Conservation (phyloP, 371 early-diverging fungal species). For the Circinella umbellata region DNA sequence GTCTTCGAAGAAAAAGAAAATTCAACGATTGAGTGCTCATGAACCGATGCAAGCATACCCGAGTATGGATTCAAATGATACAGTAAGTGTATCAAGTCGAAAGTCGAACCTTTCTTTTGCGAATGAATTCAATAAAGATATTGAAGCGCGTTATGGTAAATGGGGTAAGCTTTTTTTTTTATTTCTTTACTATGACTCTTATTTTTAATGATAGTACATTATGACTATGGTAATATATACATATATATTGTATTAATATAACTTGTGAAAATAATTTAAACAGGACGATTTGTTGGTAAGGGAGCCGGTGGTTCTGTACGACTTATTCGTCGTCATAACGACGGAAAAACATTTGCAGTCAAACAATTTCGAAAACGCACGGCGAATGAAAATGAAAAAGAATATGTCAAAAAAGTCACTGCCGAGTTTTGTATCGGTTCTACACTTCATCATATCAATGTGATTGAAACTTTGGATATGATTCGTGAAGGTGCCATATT, state of each 20-base stretch:
- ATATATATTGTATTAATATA: neutral
- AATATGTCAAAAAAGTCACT: slow-evolving; percentile 81
- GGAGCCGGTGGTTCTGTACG: slow-evolving; percentile 74
- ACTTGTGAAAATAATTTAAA: slow-evolving; percentile 2
- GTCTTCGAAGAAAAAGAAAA: neutral
- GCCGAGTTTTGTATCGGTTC: slow-evolving; percentile 85
- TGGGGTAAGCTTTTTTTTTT: slow-evolving; percentile 26
- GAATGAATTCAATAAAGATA: slow-evolving; percentile 32
- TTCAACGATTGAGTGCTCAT: neutral
- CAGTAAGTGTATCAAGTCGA: neutral
- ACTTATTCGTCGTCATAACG: slow-evolving; percentile 49
- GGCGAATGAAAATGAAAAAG: slow-evolving; percentile 68
- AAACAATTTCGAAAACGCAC: slow-evolving; percentile 79
- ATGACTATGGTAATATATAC: neutral
- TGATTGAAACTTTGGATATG: slow-evolving; percentile 85
- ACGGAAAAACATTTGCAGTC: slow-evolving; percentile 70
- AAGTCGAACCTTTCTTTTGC: slow-evolving; percentile 26
- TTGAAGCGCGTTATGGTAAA: slow-evolving; percentile 32
- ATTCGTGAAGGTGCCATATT: slow-evolving; percentile 63
- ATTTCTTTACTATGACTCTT: neutral
- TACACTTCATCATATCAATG: slow-evolving; percentile 77
- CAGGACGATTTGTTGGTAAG: slow-evolving; percentile 51
- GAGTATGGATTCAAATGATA: neutral
- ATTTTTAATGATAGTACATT: no score
- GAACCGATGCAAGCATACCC: neutral